Conservation (phyloP, 768 basidiomycete genomes). For the Amanita muscaria region DNA sequence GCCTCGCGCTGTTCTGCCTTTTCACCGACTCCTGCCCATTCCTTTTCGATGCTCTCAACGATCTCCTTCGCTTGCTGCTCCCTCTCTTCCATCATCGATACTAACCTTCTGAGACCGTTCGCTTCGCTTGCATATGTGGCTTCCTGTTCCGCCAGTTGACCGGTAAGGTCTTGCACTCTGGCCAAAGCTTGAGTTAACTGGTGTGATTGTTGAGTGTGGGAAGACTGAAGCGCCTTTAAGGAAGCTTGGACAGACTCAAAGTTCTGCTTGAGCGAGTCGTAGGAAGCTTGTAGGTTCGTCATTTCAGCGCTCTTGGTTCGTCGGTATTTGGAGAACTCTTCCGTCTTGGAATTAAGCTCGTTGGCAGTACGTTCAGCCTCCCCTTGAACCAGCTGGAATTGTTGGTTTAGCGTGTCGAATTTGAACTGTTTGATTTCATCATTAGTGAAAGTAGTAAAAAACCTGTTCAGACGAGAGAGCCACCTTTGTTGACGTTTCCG, state of each 20-base stretch:
- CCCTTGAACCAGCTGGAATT: conserved; percentile 65
- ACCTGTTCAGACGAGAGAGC: neutral
- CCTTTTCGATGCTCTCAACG: conserved; percentile 73
- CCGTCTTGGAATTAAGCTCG: conserved; percentile 65
- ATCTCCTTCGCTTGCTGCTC: conserved; percentile 79
- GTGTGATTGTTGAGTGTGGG: conserved; percentile 61
- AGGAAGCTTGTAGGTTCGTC: conserved; percentile 62
- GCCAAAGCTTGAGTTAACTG: conserved; percentile 72
- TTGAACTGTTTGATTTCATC: conserved; percentile 63
- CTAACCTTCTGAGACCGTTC: conserved; percentile 61
- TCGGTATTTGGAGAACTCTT: conserved; percentile 78
- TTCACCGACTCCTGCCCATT: conserved; percentile 70
- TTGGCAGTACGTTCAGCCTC: conserved; percentile 65
- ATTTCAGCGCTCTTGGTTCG: conserved; percentile 76
- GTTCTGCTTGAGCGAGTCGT: conserved; percentile 64
- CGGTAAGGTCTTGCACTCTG: conserved; percentile 65
- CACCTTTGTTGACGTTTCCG: conserved; percentile 73
- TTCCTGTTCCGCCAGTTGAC: conserved; percentile 79
- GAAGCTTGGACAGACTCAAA: conserved; percentile 58
- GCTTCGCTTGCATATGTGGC: conserved; percentile 75
- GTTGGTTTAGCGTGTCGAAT: conserved; percentile 74
- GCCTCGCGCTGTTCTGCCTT: conserved; percentile 62
- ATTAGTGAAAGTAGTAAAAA: too few species aligned
- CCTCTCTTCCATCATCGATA: conserved; percentile 79
- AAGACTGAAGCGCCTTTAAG: conserved; percentile 64